phyloP scores from a whole-genome alignment of 768 basidiomycete species.

The Rhizopogon vesiculosus region DNA sequence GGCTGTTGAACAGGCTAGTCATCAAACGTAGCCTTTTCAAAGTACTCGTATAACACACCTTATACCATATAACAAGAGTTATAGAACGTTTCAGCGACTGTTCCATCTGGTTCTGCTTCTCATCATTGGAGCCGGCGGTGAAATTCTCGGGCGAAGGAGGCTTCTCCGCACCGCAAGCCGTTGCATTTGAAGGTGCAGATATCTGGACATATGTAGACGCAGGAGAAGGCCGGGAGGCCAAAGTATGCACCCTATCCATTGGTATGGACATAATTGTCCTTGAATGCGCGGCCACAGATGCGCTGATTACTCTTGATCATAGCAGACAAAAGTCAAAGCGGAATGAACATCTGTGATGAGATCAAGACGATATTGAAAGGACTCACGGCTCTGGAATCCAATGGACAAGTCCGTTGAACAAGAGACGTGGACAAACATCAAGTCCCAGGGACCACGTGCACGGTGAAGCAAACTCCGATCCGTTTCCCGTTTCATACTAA shows the following conservation, averaged over 20 bases:
- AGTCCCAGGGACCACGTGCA: neutral
- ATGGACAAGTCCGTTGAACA: slow-evolving; percentile 1
- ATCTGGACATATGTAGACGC: slow-evolving; percentile 7
- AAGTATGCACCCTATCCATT: slow-evolving; percentile 22
- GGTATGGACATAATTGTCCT: slow-evolving; percentile 17
- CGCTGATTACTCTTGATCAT: neutral
- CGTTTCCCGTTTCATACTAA: too few species aligned
- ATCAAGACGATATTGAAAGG: neutral
- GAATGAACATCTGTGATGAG: neutral
- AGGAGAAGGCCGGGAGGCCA: slow-evolving; percentile 10
- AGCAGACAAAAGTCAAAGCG: neutral
- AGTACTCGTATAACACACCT: slow-evolving; percentile 31
- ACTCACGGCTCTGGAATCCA: neutral
- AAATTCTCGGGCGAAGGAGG: slow-evolving; percentile 8
- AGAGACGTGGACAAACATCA: slow-evolving; percentile 1
- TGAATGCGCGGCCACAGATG: neutral
- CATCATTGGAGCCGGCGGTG: slow-evolving; percentile 4
- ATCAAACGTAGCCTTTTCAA: neutral
- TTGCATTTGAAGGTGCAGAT: slow-evolving; percentile 4
- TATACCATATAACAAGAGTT: slow-evolving; percentile 69
- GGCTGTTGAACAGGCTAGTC: slow-evolving; percentile 31
- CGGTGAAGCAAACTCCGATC: neutral
- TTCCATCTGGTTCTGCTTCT: slow-evolving; percentile 27
- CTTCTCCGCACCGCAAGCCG: slow-evolving; percentile 3
- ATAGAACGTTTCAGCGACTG: slow-evolving; percentile 47